Base-by-base conservation (phyloP, 2,329 filamentous ascomycete species). In the Fusarium miscanthi region DNA sequence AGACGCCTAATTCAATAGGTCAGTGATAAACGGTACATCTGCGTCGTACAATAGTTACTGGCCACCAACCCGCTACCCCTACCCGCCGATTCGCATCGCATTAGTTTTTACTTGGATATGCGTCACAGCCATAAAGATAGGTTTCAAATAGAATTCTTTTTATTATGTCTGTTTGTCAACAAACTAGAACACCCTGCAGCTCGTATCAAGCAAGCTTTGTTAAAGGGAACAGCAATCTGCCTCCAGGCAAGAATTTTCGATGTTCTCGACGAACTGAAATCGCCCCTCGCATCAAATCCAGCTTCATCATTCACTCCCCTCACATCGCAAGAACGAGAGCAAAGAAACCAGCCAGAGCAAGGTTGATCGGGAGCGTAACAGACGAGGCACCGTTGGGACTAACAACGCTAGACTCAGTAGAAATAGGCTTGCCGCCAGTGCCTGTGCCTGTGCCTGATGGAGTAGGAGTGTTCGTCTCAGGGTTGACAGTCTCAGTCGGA, bases 401-500 rank as follows among this genome's bases (percentile, higher is more conserved):
- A 35, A 49, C 59, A 17, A 42, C 43, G 14, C 60, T 37, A 12
- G 61, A 71, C 54, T 59, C 70, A 45, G 52, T 73, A 17, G 70
- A 70, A 43, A 56, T 56, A 23, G 70, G 70, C 30, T 45, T 30
- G 17, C 54, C 45, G 35, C 62, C 49, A 10, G 49, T 61, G 23
- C 54, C 23, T 19, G 54, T 59, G 65, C 54, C 23, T 19, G 54
- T 59, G 65, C 59, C 57, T 33, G 65, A 51, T 37, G 64, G 69
- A 30, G 57, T 73, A 46, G 70, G 70, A 23, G 70, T 69, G 30
- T 61, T 68, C 11, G 66, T 69, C 25, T 51, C 42, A 33, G 63
- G 38, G 67, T 56, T 69, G 38, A 72, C 41, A 11, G 71, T 74
- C 59, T 74, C 72, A 23, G 72, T 74, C 21, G 72, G 72, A 19